Conservation (phyloP, 257 asterid genomes). For the Knoxia roxburghii region DNA sequence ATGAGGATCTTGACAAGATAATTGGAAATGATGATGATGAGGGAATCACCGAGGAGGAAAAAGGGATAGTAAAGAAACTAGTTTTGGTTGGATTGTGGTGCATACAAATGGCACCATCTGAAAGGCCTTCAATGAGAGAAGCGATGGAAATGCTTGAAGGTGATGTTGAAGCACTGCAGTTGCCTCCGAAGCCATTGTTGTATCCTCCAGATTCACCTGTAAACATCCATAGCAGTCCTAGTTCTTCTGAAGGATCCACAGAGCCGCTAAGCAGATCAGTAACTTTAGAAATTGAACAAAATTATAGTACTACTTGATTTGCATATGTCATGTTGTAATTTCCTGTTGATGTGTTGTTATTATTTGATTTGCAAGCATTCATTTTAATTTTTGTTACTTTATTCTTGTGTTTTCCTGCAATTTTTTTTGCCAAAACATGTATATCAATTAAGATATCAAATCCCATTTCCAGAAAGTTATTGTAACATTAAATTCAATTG, state of each 20-base stretch:
- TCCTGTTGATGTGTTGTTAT: no score
- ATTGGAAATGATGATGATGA: background rate
- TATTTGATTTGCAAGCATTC: no score
- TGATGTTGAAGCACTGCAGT: constrained; percentile 2
- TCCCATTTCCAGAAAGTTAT: no score
- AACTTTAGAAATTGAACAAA: background rate
- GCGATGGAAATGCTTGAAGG: constrained; percentile 20
- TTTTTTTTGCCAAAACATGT: no score
- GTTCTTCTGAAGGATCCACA: constrained; percentile 3
- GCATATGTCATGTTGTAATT: no score
- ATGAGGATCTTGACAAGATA: background rate
- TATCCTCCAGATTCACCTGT: background rate
- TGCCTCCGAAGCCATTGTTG: constrained; percentile 17
- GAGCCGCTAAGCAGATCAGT: background rate
- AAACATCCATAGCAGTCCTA: background rate
- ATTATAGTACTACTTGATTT: no score
- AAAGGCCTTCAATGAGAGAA: constrained; percentile 20
- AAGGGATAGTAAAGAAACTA: constrained; percentile 8
- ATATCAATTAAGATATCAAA: no score
- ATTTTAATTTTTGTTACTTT: no score
- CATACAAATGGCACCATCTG: constrained; percentile 17
- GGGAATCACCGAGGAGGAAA: constrained; percentile 8
- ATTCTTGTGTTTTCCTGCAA: no score
- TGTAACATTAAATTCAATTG: no score
- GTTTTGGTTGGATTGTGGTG: constrained; percentile 23